Conservation (phyloP, 2,329 filamentous ascomycete species). For the Monosporascus sp. region DNA sequence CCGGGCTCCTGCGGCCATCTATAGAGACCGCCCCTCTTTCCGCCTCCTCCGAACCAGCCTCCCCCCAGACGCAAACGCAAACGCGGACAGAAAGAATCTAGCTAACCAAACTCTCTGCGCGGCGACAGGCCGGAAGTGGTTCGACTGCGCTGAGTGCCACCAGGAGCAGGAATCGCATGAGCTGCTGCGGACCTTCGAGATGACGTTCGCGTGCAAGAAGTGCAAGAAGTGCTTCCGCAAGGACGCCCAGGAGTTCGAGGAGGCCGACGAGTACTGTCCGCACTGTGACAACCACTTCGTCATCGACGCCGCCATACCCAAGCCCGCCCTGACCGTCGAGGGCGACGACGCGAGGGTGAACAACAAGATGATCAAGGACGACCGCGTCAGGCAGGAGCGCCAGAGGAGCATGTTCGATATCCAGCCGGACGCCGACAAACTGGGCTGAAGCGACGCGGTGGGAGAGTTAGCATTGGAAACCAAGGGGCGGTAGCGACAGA, state of each 20-base stretch:
- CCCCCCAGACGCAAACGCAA: too few species aligned
- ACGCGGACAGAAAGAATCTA: too few species aligned
- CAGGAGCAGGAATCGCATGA: constrained; percentile 71
- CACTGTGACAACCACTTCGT: constrained; percentile 99
- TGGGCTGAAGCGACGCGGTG: constrained; percentile 50
- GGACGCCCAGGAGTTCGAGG: constrained; percentile 85
- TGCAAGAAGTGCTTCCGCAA: constrained; percentile 98
- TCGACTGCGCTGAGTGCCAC: constrained; percentile 96
- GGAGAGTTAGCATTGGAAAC: background rate
- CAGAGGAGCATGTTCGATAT: constrained; percentile 69
- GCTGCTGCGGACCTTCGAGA: constrained; percentile 73
- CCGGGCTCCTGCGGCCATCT: too few species aligned
- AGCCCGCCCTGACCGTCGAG: constrained; percentile 79
- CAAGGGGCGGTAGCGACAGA: background rate
- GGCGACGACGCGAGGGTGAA: constrained; percentile 86
- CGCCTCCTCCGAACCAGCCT: background rate
- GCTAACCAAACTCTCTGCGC: too few species aligned
- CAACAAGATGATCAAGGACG: constrained; percentile 87
- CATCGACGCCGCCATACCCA: constrained; percentile 78
- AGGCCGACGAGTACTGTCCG: constrained; percentile 97
- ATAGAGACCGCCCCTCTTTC: background rate
- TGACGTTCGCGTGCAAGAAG: constrained; percentile 97
- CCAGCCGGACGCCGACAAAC: constrained; percentile 64
- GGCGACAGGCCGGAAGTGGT: constrained; percentile 81
- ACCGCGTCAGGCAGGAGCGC: constrained; percentile 60